These are phyloP conservation scores for Serpula lacrymans DNA, from an alignment of 768 basidiomycete genomes.

Conservation along the genomic window DNA sequence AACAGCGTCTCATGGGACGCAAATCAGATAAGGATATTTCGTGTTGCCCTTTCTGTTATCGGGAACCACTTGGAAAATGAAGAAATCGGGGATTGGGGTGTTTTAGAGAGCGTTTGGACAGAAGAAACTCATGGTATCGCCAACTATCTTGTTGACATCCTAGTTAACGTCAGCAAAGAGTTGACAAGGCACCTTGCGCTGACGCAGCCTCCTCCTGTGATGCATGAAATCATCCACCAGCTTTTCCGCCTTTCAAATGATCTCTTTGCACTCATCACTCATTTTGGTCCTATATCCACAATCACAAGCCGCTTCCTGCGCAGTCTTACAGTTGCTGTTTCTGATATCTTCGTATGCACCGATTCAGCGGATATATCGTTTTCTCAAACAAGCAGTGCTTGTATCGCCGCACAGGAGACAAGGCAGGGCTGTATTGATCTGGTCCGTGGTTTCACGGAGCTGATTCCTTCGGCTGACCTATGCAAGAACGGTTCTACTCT, in stretches of 20 bases:
- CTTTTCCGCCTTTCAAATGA: constrained; percentile 56
- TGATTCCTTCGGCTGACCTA: constrained; percentile 29
- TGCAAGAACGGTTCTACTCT: constrained; percentile 43
- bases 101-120: constrained; percentile 58
- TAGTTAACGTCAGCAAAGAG: constrained; percentile 48
- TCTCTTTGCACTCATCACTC: constrained; percentile 46
- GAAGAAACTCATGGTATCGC: constrained; percentile 56
- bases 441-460: constrained; percentile 39
- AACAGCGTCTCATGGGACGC: constrained; percentile 41
- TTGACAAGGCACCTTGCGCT: constrained; percentile 52
- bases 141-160: constrained; percentile 51
- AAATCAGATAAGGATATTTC: constrained; percentile 53
- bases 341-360: constrained; percentile 56
- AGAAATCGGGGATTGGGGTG: constrained; percentile 52
- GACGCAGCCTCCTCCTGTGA: constrained; percentile 29
- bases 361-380: constrained; percentile 41
- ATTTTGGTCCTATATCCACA: constrained; percentile 43
- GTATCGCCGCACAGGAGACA: constrained; percentile 39
- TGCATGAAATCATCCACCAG: constrained; percentile 45
- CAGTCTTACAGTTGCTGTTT: constrained; percentile 38
- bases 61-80: constrained; percentile 45
- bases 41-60: constrained; percentile 61
- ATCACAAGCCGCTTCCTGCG: constrained; percentile 51
- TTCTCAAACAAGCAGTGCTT: constrained; percentile 36
- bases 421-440: constrained; percentile 52